Evolutionary conservation across 768 basidiomycete genomes (phyloP).

Genomic region (Lactarius akahatsu): DNA sequence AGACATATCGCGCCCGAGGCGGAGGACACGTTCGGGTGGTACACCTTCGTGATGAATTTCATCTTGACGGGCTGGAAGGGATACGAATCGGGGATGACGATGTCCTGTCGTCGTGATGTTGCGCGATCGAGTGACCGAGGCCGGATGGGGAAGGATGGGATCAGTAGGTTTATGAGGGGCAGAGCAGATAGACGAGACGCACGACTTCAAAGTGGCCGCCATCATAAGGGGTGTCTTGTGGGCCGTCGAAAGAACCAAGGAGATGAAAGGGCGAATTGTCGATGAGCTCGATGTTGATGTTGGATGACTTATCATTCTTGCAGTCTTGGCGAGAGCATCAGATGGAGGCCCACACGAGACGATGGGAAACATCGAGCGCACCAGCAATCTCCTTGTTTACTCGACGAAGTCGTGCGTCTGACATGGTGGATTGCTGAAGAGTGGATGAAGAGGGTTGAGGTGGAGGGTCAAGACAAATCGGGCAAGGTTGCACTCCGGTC

Average conservation of each 20-base stretch:
- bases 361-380: conserved; percentile 34
- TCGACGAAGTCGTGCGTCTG: conserved; percentile 80
- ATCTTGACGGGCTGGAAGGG: conserved; percentile 96
- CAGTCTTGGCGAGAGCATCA: conserved; percentile 61
- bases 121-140: not conserved
- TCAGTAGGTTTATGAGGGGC: not conserved
- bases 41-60: conserved; percentile 97
- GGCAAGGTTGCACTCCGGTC: too few relatives aligned
- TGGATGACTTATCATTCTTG: conserved; percentile 91
- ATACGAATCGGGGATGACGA: conserved; percentile 87
- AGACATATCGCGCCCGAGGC: conserved; percentile 94
- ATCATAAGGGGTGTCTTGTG: conserved; percentile 89
- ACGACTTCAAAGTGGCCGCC: conserved; percentile 92
- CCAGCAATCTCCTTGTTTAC: conserved; percentile 95
- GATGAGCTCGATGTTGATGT: conserved; percentile 82
- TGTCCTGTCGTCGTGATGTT: conserved; percentile 58
- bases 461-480: conserved; percentile 12
- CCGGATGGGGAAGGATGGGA: not conserved
- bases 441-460: conserved; percentile 12
- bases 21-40: conserved; percentile 94
- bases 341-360: not conserved
- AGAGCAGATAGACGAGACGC: conserved; percentile 36
- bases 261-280: conserved; percentile 91
- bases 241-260: conserved; percentile 87
- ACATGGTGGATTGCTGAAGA: conserved; percentile 13